These are phyloP conservation scores for Articulospora tetracladia DNA, from an alignment of 495 filamentous ascomycete species.

Conservation along the genomic window DNA sequence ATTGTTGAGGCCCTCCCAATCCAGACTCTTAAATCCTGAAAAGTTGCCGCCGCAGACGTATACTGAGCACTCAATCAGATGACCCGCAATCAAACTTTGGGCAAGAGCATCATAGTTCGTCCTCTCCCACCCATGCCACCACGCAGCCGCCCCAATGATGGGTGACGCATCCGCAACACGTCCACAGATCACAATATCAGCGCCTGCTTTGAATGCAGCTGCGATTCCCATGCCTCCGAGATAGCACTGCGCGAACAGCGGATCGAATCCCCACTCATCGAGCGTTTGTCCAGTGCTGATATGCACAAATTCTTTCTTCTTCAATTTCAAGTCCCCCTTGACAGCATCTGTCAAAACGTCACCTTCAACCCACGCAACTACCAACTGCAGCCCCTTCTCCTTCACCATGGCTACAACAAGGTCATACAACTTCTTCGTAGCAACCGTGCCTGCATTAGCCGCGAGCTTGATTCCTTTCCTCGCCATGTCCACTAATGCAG, in stretches of 20 bases:
- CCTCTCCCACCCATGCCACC: constrained; percentile 13
- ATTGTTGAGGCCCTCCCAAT: constrained; percentile 35
- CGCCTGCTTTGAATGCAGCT: constrained; percentile 43
- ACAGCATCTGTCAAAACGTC: background rate
- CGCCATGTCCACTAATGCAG: constrained; percentile 34
- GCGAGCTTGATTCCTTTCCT: background rate
- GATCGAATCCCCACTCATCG: background rate
- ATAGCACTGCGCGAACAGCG: constrained; percentile 46
- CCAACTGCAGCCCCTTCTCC: background rate
- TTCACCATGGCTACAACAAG: background rate
- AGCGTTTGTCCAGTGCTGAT: background rate
- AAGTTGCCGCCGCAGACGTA: constrained; percentile 57
- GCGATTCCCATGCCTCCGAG: constrained; percentile 47
- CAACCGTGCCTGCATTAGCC: background rate
- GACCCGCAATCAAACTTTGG: constrained; percentile 47
- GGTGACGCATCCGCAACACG: constrained; percentile 52
- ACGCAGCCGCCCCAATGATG: constrained; percentile 46
- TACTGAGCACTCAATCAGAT: constrained; percentile 52
- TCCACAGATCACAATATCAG: constrained; percentile 55
- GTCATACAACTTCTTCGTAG: background rate
- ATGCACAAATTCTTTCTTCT: background rate
- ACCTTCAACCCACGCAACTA: background rate
- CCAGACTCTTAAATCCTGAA: constrained; percentile 46
- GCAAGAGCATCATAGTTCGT: constrained; percentile 45
- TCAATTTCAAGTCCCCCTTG: background rate